A percentile compares a stretch with the other conserved stretches of the same genome.
Evolutionary conservation across 202 grass and related monocot genomes (phyloP).

Genomic region (Dendrocalamus latiflorus): DNA sequence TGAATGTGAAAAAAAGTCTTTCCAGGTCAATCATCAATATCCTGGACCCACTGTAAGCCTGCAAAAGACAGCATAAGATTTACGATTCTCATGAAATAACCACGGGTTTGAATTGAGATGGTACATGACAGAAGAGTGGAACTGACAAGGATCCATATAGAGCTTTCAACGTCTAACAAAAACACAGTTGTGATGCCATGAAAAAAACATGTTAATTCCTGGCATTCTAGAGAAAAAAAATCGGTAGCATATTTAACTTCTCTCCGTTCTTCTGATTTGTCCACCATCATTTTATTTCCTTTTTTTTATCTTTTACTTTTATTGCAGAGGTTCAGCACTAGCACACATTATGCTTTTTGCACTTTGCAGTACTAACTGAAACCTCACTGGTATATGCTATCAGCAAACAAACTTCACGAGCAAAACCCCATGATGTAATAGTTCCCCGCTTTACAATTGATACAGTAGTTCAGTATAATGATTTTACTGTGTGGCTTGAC

Average conservation of each 20-base stretch:
- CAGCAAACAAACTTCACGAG: neutral
- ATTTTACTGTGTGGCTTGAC: neutral
- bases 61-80: conserved; percentile 15
- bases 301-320: neutral
- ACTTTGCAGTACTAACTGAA: neutral
- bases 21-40: conserved; percentile 55
- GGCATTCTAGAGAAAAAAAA: neutral
- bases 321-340: neutral
- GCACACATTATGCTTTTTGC: neutral
- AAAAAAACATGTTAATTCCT: neutral
- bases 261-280: neutral
- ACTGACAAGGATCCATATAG: neutral
- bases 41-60: conserved; percentile 58
- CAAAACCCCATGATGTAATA: neutral
- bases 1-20: conserved; percentile 26
- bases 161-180: neutral
- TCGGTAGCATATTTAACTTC: neutral
- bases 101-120: neutral
- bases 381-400: neutral
- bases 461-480: neutral
- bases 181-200: neutral
- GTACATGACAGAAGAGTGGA: neutral
- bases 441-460: neutral
- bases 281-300: neutral
- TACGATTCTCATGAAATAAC: neutral